A percentile compares a stretch with the other conserved stretches of the same genome.
Evolutionary conservation across 2,329 filamentous ascomycete species (phyloP).

Genomic region (Pseudopithomyces maydicus): DNA sequence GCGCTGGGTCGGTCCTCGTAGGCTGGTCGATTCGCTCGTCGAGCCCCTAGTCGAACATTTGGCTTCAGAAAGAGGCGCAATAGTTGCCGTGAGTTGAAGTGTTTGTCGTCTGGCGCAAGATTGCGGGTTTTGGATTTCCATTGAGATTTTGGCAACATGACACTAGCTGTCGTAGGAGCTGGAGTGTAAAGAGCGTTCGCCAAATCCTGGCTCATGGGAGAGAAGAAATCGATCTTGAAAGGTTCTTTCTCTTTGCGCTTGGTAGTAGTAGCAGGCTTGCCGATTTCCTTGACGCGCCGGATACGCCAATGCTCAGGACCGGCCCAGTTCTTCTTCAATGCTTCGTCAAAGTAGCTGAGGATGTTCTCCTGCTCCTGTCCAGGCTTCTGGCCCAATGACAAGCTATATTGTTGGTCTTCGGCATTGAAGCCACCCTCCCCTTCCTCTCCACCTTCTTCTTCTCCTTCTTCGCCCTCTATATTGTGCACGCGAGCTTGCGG

Average conservation of each 20-base stretch:
- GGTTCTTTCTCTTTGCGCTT: slow-evolving; percentile 93
- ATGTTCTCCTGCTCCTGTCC: slow-evolving; percentile 88
- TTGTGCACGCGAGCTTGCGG: slow-evolving; percentile 83
- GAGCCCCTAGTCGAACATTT: slow-evolving; percentile 78
- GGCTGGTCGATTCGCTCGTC: slow-evolving; percentile 53
- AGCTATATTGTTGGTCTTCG: slow-evolving; percentile 73
- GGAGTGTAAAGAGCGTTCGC: slow-evolving; percentile 81
- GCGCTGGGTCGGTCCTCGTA: slow-evolving; percentile 45
- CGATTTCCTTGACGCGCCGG: slow-evolving; percentile 79
- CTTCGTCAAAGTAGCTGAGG: slow-evolving; percentile 96
- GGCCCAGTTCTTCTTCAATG: slow-evolving; percentile 94
- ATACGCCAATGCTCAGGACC: slow-evolving; percentile 99
- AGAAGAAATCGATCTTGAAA: slow-evolving; percentile 89
- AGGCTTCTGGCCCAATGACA: slow-evolving; percentile 75
- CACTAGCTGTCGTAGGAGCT: slow-evolving; percentile 77
- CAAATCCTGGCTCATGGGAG: slow-evolving; percentile 71
- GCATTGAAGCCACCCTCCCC: slow-evolving; percentile 56
- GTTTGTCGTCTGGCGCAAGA: slow-evolving; percentile 93
- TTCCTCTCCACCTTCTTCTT: slow-evolving; percentile 54
- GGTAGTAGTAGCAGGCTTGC: slow-evolving; percentile 63
- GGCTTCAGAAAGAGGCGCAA: slow-evolving; percentile 93
- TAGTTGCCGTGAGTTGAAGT: slow-evolving; percentile 93
- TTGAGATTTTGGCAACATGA: slow-evolving; percentile 88
- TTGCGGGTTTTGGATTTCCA: slow-evolving; percentile 95
- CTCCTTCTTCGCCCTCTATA: slow-evolving; percentile 61